Conservation (phyloP, 106 monocot species). For the Dactylorhiza incarnata region DNA sequence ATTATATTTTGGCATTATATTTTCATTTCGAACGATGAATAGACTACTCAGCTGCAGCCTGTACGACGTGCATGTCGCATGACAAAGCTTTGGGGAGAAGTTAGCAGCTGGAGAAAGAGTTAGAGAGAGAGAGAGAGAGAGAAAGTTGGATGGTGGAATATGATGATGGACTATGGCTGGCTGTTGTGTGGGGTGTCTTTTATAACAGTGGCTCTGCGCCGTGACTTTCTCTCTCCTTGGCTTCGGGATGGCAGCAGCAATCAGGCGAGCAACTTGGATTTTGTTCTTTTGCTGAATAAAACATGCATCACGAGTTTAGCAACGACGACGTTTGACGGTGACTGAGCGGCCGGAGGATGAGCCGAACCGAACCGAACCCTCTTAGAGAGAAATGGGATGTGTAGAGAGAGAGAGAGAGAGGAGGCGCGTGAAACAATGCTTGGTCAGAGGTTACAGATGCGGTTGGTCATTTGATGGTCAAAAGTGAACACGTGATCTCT, state of each 20-base stretch:
- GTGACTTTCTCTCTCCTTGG: not conserved
- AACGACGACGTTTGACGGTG: slow-evolving; percentile 16
- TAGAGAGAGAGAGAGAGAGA: too few relatives aligned
- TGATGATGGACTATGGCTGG: too few relatives aligned
- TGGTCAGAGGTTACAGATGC: slow-evolving; percentile 15
- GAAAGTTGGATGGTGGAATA: too few relatives aligned
- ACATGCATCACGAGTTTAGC: not conserved
- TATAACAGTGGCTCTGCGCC: too few relatives aligned
- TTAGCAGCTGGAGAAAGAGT: not conserved
- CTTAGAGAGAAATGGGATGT: not conserved
- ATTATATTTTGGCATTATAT: too few relatives aligned
- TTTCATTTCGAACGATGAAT: not conserved
- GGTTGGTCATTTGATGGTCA: slow-evolving; percentile 19
- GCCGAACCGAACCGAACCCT: too few relatives aligned
- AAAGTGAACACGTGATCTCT: slow-evolving; percentile 19
- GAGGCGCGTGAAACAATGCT: slow-evolving; percentile 19
- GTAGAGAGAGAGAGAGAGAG: not conserved
- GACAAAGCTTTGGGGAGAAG: too few relatives aligned
- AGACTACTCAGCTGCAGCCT: not conserved
- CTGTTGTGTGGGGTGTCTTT: too few relatives aligned
- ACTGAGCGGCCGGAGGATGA: not conserved
- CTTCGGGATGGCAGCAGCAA: not conserved
- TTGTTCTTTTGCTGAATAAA: not conserved
- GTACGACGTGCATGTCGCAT: slow-evolving; percentile 7
- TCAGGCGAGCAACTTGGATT: not conserved